phyloP scores from a whole-genome alignment of 192 early-diverging fungal genomes.

The Spinellus fusiger region DNA sequence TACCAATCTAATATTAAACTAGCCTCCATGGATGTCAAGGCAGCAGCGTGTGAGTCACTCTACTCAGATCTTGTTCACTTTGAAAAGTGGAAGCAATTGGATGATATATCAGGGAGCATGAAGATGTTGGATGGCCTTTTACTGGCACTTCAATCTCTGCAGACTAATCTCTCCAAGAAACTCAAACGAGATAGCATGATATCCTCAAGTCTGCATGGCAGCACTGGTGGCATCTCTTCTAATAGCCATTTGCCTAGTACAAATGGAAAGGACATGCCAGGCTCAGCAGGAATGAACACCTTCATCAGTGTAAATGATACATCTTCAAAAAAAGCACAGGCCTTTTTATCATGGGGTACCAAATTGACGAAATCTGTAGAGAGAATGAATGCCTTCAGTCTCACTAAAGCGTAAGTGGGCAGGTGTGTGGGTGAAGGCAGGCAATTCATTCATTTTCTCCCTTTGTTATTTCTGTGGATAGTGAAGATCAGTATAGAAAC shows the following conservation, averaged over 20 bases:
- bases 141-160: slow-evolving; percentile 1
- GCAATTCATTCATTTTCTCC: not conserved
- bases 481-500: slow-evolving; percentile 31
- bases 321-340: not conserved
- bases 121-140: slow-evolving; percentile 9
- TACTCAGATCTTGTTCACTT: slow-evolving; percentile 2
- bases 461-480: slow-evolving; percentile 4
- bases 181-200: slow-evolving; percentile 13
- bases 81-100: slow-evolving; percentile 23
- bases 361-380: slow-evolving; percentile 37
- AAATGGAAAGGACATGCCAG: not conserved
- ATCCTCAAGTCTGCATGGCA: no score
- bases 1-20: slow-evolving; percentile 19
- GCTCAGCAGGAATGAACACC: not conserved
- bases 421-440: not conserved
- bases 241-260: not conserved
- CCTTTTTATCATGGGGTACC: slow-evolving; percentile 33
- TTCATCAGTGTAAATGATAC: not conserved
- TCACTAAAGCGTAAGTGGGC: slow-evolving; percentile 18
- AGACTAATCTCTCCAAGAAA: slow-evolving; percentile 19
- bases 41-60: slow-evolving; percentile 18
- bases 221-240: no score
- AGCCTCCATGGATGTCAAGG: slow-evolving; percentile 20
- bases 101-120: slow-evolving; percentile 14
- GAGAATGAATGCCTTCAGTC: slow-evolving; percentile 34